phyloP scores from a whole-genome alignment of 768 basidiomycete species.

The Amanita rimosa region DNA sequence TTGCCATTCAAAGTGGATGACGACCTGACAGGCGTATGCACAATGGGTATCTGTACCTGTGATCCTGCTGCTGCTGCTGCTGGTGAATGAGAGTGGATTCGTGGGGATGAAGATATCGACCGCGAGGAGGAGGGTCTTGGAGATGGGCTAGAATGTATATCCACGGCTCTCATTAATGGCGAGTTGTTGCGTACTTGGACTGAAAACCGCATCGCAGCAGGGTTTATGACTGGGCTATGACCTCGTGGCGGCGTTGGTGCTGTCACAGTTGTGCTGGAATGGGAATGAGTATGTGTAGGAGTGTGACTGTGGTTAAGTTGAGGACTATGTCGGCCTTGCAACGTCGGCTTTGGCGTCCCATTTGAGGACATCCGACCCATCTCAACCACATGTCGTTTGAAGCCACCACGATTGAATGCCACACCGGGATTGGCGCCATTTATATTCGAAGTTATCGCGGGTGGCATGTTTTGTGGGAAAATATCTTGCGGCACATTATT shows the following conservation, averaged over 20 bases:
- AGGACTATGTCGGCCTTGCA: constrained; percentile 1
- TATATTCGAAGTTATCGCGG: constrained; percentile 26
- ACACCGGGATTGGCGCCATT: constrained; percentile 13
- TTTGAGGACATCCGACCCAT: constrained; percentile 10
- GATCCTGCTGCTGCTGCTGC: too few species aligned
- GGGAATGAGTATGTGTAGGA: constrained; percentile 34
- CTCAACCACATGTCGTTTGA: background rate
- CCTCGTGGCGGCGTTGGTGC: constrained; percentile 25
- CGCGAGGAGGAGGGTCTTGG: constrained; percentile 9
- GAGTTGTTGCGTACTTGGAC: constrained; percentile 7
- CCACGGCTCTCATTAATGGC: constrained; percentile 8
- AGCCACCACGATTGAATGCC: constrained; percentile 4
- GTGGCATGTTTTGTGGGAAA: constrained; percentile 29
- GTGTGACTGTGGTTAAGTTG: constrained; percentile 8
- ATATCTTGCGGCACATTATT: constrained; percentile 28
- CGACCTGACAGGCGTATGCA: background rate
- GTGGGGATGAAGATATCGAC: constrained; percentile 2
- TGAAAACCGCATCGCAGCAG: constrained; percentile 15
- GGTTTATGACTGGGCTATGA: constrained; percentile 1
- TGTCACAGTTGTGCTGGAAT: constrained; percentile 39
- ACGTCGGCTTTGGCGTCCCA: constrained; percentile 32
- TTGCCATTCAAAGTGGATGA: background rate
- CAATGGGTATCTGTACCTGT: background rate
- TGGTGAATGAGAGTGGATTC: background rate
- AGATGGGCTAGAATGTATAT: constrained; percentile 16